Evolutionary conservation across 306 rosid genomes (phyloP).

Genomic region (Vigna trinervia): DNA sequence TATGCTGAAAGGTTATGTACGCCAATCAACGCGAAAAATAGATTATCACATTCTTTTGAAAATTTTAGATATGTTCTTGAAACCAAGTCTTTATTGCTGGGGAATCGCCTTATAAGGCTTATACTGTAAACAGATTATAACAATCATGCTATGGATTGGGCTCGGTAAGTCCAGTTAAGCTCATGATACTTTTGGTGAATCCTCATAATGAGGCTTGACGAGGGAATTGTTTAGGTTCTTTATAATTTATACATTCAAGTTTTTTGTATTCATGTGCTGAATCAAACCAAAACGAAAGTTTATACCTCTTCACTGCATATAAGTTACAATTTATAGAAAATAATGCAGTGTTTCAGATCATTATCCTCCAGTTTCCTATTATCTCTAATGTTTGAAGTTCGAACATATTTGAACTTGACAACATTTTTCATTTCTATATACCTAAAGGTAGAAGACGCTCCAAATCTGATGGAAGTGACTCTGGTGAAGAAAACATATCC

Average conservation of each 20-base stretch:
- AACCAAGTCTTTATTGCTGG: slow-evolving; percentile 5
- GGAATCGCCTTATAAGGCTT: not conserved
- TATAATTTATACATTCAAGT: not conserved
- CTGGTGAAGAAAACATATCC: slow-evolving; percentile 69
- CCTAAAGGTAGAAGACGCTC: slow-evolving; percentile 66
- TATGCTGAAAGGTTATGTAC: not conserved
- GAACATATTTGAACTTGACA: slow-evolving; percentile 24
- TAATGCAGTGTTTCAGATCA: slow-evolving; percentile 14
- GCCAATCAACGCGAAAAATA: not conserved
- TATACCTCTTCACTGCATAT: not conserved
- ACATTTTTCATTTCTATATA: slow-evolving; percentile 22
- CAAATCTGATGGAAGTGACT: slow-evolving; percentile 78
- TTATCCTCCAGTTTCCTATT: slow-evolving; percentile 14
- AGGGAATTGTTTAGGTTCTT: slow-evolving; percentile 16
- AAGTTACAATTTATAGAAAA: slow-evolving; percentile 8
- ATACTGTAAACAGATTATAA: not conserved
- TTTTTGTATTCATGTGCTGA: slow-evolving; percentile 4
- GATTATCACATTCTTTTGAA: slow-evolving; percentile 19
- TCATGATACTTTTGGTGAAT: slow-evolving; percentile 12
- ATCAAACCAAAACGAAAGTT: slow-evolving; percentile 9
- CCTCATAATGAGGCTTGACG: not conserved
- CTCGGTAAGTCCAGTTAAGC: not conserved
- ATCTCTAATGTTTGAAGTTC: slow-evolving; percentile 15
- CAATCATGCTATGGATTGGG: not conserved
- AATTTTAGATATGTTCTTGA: not conserved